A percentile compares a stretch with the other conserved stretches of the same genome.
Evolutionary conservation across 805 yeast genomes (phyloP).

Genomic region (fission yeast (Schizosaccharomyces pombe)): DNA sequence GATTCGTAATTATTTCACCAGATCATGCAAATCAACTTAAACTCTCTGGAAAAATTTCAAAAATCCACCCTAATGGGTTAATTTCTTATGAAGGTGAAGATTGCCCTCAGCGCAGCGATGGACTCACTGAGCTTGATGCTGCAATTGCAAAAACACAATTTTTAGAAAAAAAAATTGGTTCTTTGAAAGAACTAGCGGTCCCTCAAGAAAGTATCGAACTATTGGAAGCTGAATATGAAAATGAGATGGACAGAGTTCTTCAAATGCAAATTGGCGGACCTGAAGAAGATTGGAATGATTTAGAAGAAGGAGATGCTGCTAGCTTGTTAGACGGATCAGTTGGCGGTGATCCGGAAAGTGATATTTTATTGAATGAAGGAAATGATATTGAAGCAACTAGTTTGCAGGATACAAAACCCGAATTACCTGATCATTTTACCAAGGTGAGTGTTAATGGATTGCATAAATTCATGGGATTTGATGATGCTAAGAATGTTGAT

Average conservation of each 20-base stretch:
- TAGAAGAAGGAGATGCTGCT: background rate
- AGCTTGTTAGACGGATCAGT: background rate
- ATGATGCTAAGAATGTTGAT: background rate
- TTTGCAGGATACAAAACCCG: background rate
- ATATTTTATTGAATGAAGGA: background rate
- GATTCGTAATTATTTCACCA: slow-evolving; percentile 2
- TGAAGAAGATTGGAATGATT: background rate
- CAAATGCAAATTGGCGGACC: background rate
- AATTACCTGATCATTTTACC: background rate
- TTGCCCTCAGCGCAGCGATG: slow-evolving; percentile 2
- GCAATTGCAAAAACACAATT: background rate
- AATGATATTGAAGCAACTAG: too few relatives aligned
- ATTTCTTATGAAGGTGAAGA: background rate
- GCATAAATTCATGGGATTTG: background rate
- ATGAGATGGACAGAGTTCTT: background rate
- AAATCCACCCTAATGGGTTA: slow-evolving; percentile 2
- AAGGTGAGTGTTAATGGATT: background rate
- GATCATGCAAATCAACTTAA: background rate
- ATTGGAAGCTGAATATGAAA: background rate
- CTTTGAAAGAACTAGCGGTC: background rate
- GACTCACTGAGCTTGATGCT: slow-evolving; percentile 3
- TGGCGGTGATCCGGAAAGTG: background rate
- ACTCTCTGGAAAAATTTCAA: background rate
- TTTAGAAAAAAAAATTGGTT: background rate
- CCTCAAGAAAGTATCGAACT: background rate